Base-by-base conservation (phyloP, 1,284 basidiomycete genomes). In the Sphaerobolus stellatus region DNA sequence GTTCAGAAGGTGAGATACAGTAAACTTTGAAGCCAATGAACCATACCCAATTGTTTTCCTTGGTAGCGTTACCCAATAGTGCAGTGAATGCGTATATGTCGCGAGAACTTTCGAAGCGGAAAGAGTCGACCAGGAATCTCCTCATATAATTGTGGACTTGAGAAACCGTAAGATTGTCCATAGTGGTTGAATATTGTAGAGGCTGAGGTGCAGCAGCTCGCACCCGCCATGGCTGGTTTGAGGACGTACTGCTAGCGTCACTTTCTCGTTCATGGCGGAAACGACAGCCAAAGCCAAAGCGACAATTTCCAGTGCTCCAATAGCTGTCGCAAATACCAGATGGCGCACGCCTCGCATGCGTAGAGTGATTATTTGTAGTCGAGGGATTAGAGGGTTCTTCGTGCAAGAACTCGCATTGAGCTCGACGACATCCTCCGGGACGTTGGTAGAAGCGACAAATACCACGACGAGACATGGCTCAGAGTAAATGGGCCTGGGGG, bases 41-140 rank as follows among this genome's bases (percentile, higher is more conserved):
- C 56, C 73, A 50, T 64, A 86, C 84, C 84, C 85, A 86, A 45
- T 63, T 59, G 56, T 84, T 83, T 1, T 71, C 66, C 0, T 73
- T 62, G 46, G 74, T 78, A 1, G 82, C 75, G 50, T 76, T 82
- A 2, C 66, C 75, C 2, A 87, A 50, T 3, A 79, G 69, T 1
- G 63, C 62, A 16, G 80, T 64, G 57, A 86, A 86, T 0, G 71
- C 67, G 60, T 81, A 80, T 2, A 82, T 60, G 2, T 78, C 68
- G 22, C 68, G 66, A 0, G 77, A 65, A 1, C 41, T 64, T 0
- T 60, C 62, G 58, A 87, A 84, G 33, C 62, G 62, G 62, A 74
- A 84, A 24, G 66, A 58, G 45, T 82, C 77, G 8, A 43, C 48
- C 13, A 81, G 66, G 61, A 75, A 85, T 34, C 54, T 61, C 54